phyloP scores from a whole-genome alignment of 306 rosid species.

The Rosa multiflora region DNA sequence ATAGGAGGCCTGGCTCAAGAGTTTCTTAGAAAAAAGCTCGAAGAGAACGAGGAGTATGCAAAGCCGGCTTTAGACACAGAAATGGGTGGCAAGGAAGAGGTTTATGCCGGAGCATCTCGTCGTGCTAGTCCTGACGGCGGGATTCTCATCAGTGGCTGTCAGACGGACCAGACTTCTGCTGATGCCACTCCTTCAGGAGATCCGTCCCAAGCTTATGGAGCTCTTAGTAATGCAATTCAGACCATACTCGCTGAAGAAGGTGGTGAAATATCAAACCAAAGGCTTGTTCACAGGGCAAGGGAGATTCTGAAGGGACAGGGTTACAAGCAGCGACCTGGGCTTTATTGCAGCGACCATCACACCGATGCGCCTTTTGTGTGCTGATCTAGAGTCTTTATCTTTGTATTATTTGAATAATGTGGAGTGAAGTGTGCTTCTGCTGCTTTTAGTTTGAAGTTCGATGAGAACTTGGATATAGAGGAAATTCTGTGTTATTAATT shows the following conservation, averaged over 20 bases:
- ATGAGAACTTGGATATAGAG: not conserved
- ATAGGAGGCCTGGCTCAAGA: conserved; percentile 79
- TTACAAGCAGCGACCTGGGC: conserved; percentile 70
- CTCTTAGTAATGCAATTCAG: conserved; percentile 74
- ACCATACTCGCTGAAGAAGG: conserved; percentile 39
- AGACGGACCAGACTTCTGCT: conserved; percentile 72
- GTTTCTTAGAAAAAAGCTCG: conserved; percentile 50
- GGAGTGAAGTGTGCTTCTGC: not conserved
- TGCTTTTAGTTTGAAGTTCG: not conserved
- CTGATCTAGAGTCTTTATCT: conserved; percentile 13
- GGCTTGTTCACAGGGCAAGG: conserved; percentile 59
- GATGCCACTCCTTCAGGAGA: conserved; percentile 69
- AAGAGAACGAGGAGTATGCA: conserved; percentile 60
- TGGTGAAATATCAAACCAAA: conserved; percentile 50
- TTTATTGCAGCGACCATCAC: conserved; percentile 59
- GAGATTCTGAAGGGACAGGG: conserved; percentile 59
- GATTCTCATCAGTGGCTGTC: conserved; percentile 78
- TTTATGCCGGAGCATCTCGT: conserved; percentile 52
- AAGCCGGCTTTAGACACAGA: conserved; percentile 66
- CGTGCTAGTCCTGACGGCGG: conserved; percentile 39
- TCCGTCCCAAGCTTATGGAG: conserved; percentile 57
- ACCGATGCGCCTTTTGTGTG: conserved; percentile 48
- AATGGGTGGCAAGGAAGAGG: conserved; percentile 51
- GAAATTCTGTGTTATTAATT: not conserved
- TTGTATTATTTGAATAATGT: not conserved